Base-by-base conservation (phyloP, 2,329 filamentous ascomycete species). In the Claviceps humidiphila region DNA sequence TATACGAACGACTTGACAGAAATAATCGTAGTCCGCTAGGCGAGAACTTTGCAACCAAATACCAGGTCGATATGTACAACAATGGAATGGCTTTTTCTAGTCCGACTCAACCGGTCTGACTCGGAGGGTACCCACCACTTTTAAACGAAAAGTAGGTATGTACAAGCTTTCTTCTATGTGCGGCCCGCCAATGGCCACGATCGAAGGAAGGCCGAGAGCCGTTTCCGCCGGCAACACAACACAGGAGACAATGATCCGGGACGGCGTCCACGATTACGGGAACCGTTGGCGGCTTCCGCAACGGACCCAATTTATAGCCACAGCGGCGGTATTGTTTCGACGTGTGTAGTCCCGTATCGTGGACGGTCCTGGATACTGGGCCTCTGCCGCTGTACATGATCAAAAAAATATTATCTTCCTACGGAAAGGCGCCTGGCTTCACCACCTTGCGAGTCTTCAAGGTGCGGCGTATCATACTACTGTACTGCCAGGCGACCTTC, bases 121-220 rank as follows among this genome's bases (percentile, higher is more conserved):
- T 13, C 22, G 22, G 22, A 17, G 47, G 37, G 16, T 26, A 5
- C 5, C 11, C 17, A 20, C 38, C 26, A 11, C 14, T 24, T 20
- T 38, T n/a, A 13, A 17, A 26, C 3, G 30, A 34, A 24, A 30
- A 24, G 14, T 26, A 30, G 26, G 26, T 30, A 1, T 9, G 8
- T 8, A 30, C 20, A 9, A 14, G 17, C 37, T 24, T 46, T 41
- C 9, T 8, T 9, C 13, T 7, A 30, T 11, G 22, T 26, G 40
- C 47, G 38, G 37, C 20, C 9, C 13, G 49, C 37, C 34, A 22
- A 17, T 20, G 8, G 20, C 20, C 20, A 22, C 3, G 24, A 39
- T 42, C 34, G 8, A 49, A 44, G 46, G 17, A 42, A 5, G 20
- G 16, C 40, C 45, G 46, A 40, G 50, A 54, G 53, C 53, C 52